Evolutionary conservation across 1,284 basidiomycete species (phyloP).

Genomic region (Heterobasidion occidentale): DNA sequence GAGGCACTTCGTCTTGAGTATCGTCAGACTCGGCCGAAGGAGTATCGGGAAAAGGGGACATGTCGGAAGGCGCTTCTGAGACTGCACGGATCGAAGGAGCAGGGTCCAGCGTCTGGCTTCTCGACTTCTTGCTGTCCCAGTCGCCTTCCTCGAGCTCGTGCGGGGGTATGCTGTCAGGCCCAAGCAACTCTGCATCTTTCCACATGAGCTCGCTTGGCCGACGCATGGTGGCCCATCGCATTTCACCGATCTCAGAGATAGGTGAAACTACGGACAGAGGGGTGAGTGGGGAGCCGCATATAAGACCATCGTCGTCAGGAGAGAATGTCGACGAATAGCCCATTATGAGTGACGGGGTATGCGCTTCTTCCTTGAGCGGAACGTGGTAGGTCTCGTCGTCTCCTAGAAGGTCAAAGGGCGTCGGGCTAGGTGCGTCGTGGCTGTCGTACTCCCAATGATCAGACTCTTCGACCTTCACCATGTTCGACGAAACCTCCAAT

Average conservation of each 20-base stretch:
- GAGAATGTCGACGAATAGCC: not conserved
- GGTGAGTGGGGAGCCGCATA: constrained; percentile 10
- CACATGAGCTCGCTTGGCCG: constrained; percentile 25
- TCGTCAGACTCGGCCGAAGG: constrained; percentile 5
- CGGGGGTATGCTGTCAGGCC: constrained; percentile 38
- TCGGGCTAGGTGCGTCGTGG: constrained; percentile 6
- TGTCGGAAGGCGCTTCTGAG: constrained; percentile 1
- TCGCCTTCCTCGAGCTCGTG: constrained; percentile 35
- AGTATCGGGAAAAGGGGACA: not conserved
- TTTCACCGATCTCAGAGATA: not conserved
- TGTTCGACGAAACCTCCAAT: constrained; percentile 13
- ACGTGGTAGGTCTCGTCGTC: constrained; percentile 22
- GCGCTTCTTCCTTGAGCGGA: constrained; percentile 25
- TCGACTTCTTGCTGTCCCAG: constrained; percentile 18
- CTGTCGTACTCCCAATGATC: constrained; percentile 38
- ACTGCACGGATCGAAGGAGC: constrained; percentile 1
- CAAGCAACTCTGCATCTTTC: constrained; percentile 40
- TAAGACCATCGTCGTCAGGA: not conserved
- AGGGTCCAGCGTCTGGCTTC: not conserved
- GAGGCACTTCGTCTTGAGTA: constrained; percentile 3
- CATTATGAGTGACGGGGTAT: not conserved
- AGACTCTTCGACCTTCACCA: constrained; percentile 35
- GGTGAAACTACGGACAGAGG: constrained; percentile 13
- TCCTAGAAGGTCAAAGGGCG: constrained; percentile 8
- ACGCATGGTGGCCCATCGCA: constrained; percentile 6